Evolutionary conservation across 2,329 filamentous ascomycete genomes (phyloP).

Genomic region (Penicillium fuscoglaucum): DNA sequence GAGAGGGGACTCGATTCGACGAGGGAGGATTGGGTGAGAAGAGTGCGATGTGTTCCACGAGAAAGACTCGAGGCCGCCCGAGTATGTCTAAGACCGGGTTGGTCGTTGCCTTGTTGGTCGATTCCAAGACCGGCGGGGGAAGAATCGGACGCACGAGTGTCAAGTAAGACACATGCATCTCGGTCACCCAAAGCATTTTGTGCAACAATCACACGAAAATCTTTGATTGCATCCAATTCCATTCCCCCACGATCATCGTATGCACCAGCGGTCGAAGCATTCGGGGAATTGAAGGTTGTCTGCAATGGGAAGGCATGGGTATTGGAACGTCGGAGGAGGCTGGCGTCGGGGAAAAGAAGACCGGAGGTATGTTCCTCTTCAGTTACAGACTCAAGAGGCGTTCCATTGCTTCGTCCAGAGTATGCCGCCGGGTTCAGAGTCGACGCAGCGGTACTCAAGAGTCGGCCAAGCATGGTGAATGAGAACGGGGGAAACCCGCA

Average conservation of each 20-base stretch:
- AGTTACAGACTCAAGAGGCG: constrained; percentile 49
- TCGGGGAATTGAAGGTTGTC: constrained; percentile 46
- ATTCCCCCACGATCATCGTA: constrained; percentile 51
- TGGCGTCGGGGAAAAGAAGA: constrained; percentile 49
- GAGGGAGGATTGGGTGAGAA: constrained; percentile 37
- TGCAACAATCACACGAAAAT: constrained; percentile 49
- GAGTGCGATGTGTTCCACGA: constrained; percentile 36
- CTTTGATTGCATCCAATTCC: constrained; percentile 46
- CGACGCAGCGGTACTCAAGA: constrained; percentile 46
- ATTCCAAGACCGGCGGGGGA: constrained; percentile 38
- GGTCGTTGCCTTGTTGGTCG: constrained; percentile 36
- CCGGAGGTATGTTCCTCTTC: constrained; percentile 52
- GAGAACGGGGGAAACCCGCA: constrained; percentile 14
- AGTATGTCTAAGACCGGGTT: constrained; percentile 34
- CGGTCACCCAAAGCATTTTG: constrained; percentile 51
- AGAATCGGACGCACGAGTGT: constrained; percentile 40
- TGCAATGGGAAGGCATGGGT: constrained; percentile 44
- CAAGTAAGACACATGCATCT: constrained; percentile 49
- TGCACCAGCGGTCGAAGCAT: constrained; percentile 43
- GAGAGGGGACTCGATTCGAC: constrained; percentile 38
- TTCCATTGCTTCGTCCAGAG: constrained; percentile 36
- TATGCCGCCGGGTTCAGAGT: constrained; percentile 46
- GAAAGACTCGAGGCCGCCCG: constrained; percentile 42
- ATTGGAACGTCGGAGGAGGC: constrained; percentile 43
- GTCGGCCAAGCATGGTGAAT: constrained; percentile 44